Percentiles rank a stretch among this genome's conserved stretches.
phyloP scores from a whole-genome alignment of 2,329 filamentous ascomycete genomes.

The Sarocladiaceae sp. region DNA sequence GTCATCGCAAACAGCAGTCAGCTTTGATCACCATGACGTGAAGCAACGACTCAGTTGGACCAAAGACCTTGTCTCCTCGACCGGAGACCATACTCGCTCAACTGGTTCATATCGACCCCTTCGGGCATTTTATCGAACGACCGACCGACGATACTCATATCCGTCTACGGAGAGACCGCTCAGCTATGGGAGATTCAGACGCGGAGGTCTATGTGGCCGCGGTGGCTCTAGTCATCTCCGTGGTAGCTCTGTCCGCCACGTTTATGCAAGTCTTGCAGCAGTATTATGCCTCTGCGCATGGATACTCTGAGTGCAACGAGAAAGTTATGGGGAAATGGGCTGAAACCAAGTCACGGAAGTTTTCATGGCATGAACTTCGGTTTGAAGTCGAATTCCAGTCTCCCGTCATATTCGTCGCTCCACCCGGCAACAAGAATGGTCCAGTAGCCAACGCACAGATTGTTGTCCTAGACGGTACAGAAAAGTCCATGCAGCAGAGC shows the following conservation, averaged over 20 bases:
- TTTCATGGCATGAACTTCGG: slow-evolving; percentile 39
- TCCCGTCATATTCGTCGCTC: slow-evolving; percentile 47
- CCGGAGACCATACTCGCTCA: no score
- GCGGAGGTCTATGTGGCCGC: slow-evolving; percentile 34
- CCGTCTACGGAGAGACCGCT: not conserved
- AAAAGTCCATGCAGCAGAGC: slow-evolving; percentile 29
- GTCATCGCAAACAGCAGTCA: no score
- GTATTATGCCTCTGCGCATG: slow-evolving; percentile 45
- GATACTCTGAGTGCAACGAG: slow-evolving; percentile 43
- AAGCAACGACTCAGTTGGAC: no score
- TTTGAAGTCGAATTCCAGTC: slow-evolving; percentile 46
- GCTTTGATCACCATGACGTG: no score
- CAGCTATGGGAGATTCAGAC: slow-evolving; percentile 11
- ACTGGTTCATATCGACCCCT: no score
- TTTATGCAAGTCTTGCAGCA: slow-evolving; percentile 46
- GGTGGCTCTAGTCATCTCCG: slow-evolving; percentile 42
- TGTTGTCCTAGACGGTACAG: slow-evolving; percentile 33
- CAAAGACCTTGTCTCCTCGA: no score
- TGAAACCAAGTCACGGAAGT: slow-evolving; percentile 32
- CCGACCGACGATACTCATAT: no score
- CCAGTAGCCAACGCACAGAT: slow-evolving; percentile 28
- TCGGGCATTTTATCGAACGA: no score
- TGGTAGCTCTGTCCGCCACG: slow-evolving; percentile 41
- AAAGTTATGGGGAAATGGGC: slow-evolving; percentile 46
- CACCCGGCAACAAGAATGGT: slow-evolving; percentile 34